These are phyloP conservation scores for Triadica sebifera DNA, from an alignment of 345 rosid genomes.

Conservation along the genomic window DNA sequence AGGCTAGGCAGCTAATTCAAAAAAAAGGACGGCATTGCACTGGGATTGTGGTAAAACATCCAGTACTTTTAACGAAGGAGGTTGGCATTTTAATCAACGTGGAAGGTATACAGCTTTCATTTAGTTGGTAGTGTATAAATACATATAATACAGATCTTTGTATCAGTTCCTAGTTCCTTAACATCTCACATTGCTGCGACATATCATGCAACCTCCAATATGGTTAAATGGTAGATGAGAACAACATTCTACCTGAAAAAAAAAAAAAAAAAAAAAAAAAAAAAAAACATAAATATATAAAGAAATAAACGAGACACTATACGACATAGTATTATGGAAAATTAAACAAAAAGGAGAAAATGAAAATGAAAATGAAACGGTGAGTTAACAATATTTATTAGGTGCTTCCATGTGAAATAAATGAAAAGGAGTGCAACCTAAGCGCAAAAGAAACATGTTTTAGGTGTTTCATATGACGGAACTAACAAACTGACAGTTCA, in stretches of 20 bases:
- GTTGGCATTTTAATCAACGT: background rate
- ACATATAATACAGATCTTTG: background rate
- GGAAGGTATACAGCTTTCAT: background rate
- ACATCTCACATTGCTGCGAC: background rate
- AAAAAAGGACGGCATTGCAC: background rate
- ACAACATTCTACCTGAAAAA: no score
- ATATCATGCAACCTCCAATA: background rate
- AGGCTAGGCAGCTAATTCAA: background rate
- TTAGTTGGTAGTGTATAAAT: background rate
- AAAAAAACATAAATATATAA: background rate
- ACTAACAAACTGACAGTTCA: no score
- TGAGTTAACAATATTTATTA: background rate
- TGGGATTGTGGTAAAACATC: background rate
- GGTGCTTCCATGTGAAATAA: no score
- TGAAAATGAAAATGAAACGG: background rate
- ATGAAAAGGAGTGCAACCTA: no score
- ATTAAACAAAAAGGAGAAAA: background rate
- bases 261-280: background rate
- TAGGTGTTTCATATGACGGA: no score
- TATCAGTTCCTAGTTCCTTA: background rate
- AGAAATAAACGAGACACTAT: background rate
- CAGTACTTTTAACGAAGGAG: background rate
- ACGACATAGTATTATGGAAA: background rate
- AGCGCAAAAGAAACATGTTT: background rate
- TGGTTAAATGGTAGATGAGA: background rate